These are phyloP conservation scores for Rutidosis leptorrhynchoides DNA, from an alignment of 129 eudicot species.

Conservation along the genomic window DNA sequence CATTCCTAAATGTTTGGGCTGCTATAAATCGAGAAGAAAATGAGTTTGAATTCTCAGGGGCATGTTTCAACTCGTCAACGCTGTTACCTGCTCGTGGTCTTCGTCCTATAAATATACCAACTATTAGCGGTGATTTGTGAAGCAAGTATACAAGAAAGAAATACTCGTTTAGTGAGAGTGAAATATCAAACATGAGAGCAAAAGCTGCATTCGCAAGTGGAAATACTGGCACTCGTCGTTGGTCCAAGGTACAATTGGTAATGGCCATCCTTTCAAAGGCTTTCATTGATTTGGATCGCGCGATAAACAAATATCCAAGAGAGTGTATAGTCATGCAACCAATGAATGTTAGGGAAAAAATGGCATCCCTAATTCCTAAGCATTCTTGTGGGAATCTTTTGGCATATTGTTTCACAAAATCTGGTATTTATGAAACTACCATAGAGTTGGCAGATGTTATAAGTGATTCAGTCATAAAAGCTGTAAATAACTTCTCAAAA, in stretches of 20 bases:
- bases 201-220: neutral
- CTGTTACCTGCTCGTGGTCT: neutral
- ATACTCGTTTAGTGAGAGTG: neutral
- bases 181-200: neutral
- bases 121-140: neutral
- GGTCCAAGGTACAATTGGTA: neutral
- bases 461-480: too few relatives aligned
- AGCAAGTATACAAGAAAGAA: neutral
- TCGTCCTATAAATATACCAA: neutral
- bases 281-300: neutral
- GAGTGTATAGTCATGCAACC: neutral
- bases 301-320: neutral
- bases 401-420: neutral
- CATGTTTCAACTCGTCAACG: neutral
- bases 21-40: neutral
- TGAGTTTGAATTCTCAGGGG: neutral
- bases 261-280: neutral
- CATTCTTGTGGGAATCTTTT: neutral
- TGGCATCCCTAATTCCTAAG: neutral
- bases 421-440: neutral
- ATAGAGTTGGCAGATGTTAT: too few relatives aligned
- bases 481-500: neutral
- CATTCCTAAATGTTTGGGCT: neutral
- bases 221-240: neutral
- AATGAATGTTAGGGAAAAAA: neutral